Conservation (phyloP, 2,329 filamentous ascomycete species). For the Colletotrichum horii region DNA sequence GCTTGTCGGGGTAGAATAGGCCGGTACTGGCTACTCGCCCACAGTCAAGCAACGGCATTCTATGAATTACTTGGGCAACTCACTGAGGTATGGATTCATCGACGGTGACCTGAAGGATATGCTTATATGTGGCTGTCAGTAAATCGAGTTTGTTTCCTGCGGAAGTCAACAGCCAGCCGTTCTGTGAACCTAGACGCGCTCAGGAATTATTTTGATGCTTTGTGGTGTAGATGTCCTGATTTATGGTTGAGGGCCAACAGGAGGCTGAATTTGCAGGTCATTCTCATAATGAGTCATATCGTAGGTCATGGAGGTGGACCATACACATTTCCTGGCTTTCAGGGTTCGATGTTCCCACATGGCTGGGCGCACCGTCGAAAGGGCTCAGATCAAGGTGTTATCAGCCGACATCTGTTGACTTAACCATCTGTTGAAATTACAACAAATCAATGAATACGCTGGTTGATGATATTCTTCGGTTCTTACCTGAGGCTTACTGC, state of each 20-base stretch:
- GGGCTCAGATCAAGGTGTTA: not conserved
- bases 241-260: not conserved
- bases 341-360: not conserved
- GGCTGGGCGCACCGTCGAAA: not conserved
- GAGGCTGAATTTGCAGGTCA: not conserved
- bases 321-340: not conserved
- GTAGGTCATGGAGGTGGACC: not conserved
- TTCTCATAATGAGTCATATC: not conserved
- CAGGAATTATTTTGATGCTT: not conserved
- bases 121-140: not conserved
- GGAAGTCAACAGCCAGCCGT: not conserved
- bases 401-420: not conserved
- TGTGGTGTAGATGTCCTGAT: not conserved
- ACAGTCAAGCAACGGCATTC: not conserved
- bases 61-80: not conserved
- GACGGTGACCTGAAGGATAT: not conserved
- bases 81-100: not conserved
- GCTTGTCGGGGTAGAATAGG: rapidly evolving
- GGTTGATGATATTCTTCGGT: not conserved
- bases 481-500: not conserved
- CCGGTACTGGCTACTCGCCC: not conserved
- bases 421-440: not conserved
- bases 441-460: not conserved
- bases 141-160: not conserved
- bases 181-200: not conserved